These are phyloP conservation scores for Beta corolliflora DNA, from an alignment of 179 eudicot genomes.

Conservation along the genomic window DNA sequence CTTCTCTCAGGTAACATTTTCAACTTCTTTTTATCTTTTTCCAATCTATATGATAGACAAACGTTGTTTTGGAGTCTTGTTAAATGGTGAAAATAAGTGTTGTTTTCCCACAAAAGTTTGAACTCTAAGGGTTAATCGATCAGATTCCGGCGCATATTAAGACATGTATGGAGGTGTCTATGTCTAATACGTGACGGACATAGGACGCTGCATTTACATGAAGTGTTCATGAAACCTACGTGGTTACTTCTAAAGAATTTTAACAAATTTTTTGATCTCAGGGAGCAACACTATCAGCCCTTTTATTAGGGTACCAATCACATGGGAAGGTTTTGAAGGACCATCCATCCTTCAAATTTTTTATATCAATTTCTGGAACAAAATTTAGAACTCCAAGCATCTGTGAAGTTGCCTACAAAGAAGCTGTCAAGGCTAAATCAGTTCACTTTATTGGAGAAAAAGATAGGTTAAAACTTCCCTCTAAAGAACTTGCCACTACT, in stretches of 20 bases:
- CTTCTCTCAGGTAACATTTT: conserved; percentile 71
- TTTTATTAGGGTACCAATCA: conserved; percentile 63
- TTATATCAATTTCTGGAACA: conserved; percentile 70
- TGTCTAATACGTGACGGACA: too few species aligned
- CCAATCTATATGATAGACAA: neutral
- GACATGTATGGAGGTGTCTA: too few species aligned
- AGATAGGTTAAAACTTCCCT: conserved; percentile 71
- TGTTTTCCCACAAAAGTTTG: too few species aligned
- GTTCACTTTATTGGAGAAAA: conserved; percentile 79
- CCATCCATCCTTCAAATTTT: conserved; percentile 60
- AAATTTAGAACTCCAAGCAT: conserved; percentile 62
- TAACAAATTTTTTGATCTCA: conserved; percentile 4
- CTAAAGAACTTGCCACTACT: conserved; percentile 65
- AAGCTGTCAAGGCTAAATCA: conserved; percentile 57
- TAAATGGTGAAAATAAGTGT: too few species aligned
- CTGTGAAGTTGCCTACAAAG: conserved; percentile 66
- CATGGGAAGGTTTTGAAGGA: conserved; percentile 65
- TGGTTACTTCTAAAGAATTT: too few species aligned
- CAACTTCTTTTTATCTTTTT: neutral
- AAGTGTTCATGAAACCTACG: too few species aligned
- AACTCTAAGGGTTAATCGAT: too few species aligned
- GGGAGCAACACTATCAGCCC: conserved; percentile 75
- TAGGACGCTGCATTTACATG: too few species aligned
- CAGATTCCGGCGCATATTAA: too few species aligned
- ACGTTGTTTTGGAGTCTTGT: too few species aligned